Conservation (phyloP, 495 filamentous ascomycete species). For the Penicillium lagena region DNA sequence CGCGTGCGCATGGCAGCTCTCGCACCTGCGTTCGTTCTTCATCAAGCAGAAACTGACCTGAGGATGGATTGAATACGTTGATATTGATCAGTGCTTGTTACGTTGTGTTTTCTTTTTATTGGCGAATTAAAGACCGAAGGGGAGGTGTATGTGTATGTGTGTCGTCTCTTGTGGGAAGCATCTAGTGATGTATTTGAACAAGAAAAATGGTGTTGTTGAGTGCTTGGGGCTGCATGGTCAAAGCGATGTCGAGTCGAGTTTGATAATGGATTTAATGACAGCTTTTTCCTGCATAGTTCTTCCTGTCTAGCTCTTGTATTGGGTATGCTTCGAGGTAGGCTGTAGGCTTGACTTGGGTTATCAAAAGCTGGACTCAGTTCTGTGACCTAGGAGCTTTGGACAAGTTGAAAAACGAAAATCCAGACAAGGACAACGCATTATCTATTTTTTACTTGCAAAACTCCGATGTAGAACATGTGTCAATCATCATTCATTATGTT, state of each 20-base stretch:
- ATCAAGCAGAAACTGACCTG: conserved; percentile 98
- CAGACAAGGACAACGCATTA: too few species aligned
- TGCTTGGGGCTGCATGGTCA: conserved; percentile 12
- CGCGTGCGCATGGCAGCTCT: conserved; percentile 96
- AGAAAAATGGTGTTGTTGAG: conserved; percentile 8
- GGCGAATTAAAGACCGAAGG: neutral
- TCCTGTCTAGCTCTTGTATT: neutral
- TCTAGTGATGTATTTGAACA: conserved; percentile 1
- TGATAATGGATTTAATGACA: conserved; percentile 32
- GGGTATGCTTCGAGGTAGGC: neutral
- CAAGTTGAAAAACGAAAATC: too few species aligned
- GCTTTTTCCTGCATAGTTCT: conserved; percentile 7
- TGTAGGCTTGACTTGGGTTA: too few species aligned
- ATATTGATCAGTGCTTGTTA: conserved; percentile 8
- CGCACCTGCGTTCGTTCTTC: conserved; percentile 92
- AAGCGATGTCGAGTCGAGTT: conserved; percentile 21
- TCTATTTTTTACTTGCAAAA: too few species aligned
- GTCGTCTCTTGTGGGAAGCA: too few species aligned
- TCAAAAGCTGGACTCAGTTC: too few species aligned
- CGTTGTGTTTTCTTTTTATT: conserved; percentile 1
- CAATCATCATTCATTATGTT: neutral
- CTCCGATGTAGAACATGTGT: too few species aligned
- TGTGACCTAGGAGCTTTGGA: too few species aligned
- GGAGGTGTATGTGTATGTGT: too few species aligned
- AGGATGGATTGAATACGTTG: conserved; percentile 2